Percentiles rank a stretch among this genome's conserved stretches.
phyloP scores from a whole-genome alignment of 2,329 filamentous ascomycete species.

The Dothistroma septosporum region DNA sequence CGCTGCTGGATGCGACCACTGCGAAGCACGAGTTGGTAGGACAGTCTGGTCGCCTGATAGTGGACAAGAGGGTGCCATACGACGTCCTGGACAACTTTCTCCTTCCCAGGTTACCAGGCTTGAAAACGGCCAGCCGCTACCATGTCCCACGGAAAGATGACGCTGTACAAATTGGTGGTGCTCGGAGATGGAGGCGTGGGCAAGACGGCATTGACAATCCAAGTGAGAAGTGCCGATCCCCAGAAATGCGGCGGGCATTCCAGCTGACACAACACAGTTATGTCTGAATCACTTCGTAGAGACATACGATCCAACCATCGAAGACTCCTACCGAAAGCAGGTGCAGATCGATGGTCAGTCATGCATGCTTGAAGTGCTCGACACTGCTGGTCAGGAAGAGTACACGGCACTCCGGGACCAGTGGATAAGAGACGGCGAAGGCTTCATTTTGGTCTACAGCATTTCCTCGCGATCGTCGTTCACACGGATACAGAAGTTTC shows the following conservation, averaged over 20 bases:
- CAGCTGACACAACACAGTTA: conserved; percentile 53
- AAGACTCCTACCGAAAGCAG: conserved; percentile 66
- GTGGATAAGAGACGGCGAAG: conserved; percentile 97
- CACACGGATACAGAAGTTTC: conserved; percentile 88
- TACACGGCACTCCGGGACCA: conserved; percentile 95
- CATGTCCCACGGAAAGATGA: conserved; percentile 40
- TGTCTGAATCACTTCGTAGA: conserved; percentile 98
- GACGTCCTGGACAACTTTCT: not conserved
- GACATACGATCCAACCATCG: conserved; percentile 69
- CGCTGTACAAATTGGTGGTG: conserved; percentile 82
- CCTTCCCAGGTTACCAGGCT: conserved; percentile 1
- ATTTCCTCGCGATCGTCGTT: conserved; percentile 97
- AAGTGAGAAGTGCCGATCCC: conserved; percentile 39
- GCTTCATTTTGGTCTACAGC: conserved; percentile 96
- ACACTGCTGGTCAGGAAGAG: conserved; percentile 97
- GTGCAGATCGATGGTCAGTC: conserved; percentile 87
- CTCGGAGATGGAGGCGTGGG: conserved; percentile 97
- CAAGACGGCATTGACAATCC: conserved; percentile 98
- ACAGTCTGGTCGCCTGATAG: conserved; percentile 15
- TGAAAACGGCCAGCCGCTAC: conserved; percentile 9
- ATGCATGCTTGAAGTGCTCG: conserved; percentile 95
- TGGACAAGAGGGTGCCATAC: not conserved
- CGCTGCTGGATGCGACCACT: conserved; percentile 12
- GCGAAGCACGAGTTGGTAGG: conserved; percentile 5
- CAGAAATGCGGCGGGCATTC: not conserved